phyloP scores from a whole-genome alignment of 768 basidiomycete genomes.

The Chlorophyllum brunneum region DNA sequence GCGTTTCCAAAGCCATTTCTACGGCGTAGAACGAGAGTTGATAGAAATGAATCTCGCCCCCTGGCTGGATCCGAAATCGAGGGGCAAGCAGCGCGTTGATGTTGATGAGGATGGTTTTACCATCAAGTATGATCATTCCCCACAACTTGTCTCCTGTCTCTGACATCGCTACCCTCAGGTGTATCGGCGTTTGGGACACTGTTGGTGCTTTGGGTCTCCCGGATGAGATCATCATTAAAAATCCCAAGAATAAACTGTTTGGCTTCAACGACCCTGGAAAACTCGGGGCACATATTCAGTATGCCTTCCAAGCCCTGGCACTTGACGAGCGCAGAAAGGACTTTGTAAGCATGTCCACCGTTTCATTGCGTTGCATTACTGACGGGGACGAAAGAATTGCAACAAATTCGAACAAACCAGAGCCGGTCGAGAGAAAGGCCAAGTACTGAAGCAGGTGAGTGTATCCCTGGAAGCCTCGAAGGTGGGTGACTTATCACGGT shows the following conservation, averaged over 20 bases:
- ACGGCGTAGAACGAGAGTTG: constrained; percentile 30
- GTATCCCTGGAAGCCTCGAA: background rate
- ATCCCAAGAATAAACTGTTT: constrained; percentile 47
- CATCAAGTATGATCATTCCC: constrained; percentile 45
- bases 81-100: constrained; percentile 49
- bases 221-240: constrained; percentile 50
- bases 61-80: constrained; percentile 51
- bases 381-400: constrained; percentile 38
- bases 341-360: constrained; percentile 46
- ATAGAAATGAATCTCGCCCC: constrained; percentile 43
- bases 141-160: background rate
- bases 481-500: background rate
- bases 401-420: constrained; percentile 61
- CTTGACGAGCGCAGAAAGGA: constrained; percentile 64
- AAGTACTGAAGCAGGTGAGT: constrained; percentile 58
- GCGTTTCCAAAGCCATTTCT: too few species aligned
- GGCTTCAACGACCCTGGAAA: constrained; percentile 54
- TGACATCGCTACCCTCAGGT: constrained; percentile 31
- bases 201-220: constrained; percentile 73
- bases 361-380: background rate
- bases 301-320: constrained; percentile 68
- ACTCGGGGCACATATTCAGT: constrained; percentile 60
- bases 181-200: constrained; percentile 74
- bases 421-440: constrained; percentile 47
- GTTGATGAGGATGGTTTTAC: constrained; percentile 47